A percentile compares a stretch with the other conserved stretches of the same genome.
These are phyloP conservation scores for Magnusiomyces ingens DNA, from an alignment of 1,139 yeast genomes.

Conservation along the genomic window DNA sequence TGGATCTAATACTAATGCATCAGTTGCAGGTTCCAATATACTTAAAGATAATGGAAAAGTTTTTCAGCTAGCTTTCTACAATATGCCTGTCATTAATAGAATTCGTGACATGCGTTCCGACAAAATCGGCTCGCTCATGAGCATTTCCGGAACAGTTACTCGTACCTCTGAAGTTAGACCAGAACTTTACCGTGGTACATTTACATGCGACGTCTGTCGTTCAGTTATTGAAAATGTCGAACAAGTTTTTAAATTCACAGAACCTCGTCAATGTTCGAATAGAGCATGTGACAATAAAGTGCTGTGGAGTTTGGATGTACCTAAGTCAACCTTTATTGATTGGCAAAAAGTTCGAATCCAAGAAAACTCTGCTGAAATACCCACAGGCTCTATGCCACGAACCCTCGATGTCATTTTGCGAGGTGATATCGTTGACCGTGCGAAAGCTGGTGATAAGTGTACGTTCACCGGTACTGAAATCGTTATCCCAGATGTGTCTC, in stretches of 20 bases:
- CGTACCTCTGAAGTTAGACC: constrained; percentile 97
- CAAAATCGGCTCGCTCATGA: constrained; percentile 75
- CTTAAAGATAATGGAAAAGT: constrained; percentile 57
- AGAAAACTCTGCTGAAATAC: constrained; percentile 91
- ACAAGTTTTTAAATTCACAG: constrained; percentile 89
- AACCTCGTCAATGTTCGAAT: constrained; percentile 86
- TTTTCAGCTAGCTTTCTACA: constrained; percentile 85
- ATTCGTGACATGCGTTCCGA: constrained; percentile 88
- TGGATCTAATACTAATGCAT: neutral
- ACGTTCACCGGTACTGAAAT: constrained; percentile 93
- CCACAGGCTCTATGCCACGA: constrained; percentile 99
- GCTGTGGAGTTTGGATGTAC: constrained; percentile 74
- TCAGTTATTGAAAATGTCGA: constrained; percentile 85
- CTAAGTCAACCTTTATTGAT: constrained; percentile 84
- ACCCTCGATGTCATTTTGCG: constrained; percentile 87
- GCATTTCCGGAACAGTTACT: constrained; percentile 93
- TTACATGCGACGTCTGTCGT: constrained; percentile 84
- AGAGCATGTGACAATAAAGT: constrained; percentile 85
- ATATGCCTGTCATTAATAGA: constrained; percentile 74
- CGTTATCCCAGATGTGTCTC: constrained; percentile 92
- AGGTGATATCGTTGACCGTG: constrained; percentile 93
- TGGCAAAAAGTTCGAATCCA: constrained; percentile 98
- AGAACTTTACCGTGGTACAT: constrained; percentile 79
- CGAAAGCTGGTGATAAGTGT: constrained; percentile 97
- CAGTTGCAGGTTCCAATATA: constrained; percentile 18